These are phyloP conservation scores for Rubia peregrina DNA, from an alignment of 305 asterid species.

Conservation along the genomic window DNA sequence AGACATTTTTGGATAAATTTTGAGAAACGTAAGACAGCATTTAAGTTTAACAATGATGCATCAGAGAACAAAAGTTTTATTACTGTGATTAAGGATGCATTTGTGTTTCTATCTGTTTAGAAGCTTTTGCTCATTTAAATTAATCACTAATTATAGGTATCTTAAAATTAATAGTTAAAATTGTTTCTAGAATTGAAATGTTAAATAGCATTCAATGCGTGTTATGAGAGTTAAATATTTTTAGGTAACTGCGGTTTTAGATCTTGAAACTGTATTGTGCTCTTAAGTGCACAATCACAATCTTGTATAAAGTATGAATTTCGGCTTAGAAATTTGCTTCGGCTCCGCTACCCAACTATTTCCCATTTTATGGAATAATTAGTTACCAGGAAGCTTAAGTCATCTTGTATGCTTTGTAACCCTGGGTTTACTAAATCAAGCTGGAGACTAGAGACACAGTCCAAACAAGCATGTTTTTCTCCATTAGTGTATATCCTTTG, in stretches of 20 bases:
- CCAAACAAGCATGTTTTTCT: conserved; percentile 3
- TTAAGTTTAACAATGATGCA: neutral
- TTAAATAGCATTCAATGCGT: neutral
- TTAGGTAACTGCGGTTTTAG: neutral
- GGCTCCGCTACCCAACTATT: neutral
- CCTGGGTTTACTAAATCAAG: neutral
- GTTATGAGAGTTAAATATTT: neutral
- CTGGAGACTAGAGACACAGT: neutral
- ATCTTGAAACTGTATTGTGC: neutral
- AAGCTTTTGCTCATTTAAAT: no score
- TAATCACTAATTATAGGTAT: no score
- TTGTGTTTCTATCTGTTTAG: no score
- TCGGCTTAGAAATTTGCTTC: neutral
- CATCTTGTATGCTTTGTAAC: neutral
- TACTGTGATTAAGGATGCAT: no score
- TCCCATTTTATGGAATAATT: neutral
- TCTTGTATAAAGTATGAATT: no score
- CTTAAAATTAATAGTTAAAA: no score
- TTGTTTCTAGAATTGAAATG: no score
- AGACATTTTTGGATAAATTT: neutral
- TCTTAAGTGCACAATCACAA: no score
- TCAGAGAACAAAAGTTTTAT: neutral
- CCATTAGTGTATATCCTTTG: neutral
- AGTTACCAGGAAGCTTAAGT: neutral
- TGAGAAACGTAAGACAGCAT: neutral